Evolutionary conservation across 1,139 yeast genomes (phyloP).

Genomic region (Pichia norvegensis): DNA sequence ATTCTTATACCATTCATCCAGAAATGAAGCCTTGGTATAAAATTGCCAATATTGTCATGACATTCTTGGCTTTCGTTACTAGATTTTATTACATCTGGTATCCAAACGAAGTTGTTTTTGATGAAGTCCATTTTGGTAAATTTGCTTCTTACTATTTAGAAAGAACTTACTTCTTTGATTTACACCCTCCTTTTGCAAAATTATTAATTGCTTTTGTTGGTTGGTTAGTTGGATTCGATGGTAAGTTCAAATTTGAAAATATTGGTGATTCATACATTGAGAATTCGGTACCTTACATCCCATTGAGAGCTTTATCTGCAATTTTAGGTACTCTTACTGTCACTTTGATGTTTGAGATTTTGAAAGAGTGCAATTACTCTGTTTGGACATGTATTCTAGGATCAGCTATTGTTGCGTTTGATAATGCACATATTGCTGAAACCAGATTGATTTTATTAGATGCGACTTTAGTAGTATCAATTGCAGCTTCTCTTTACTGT

Average conservation of each 20-base stretch:
- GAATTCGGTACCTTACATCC: slow-evolving; percentile 80
- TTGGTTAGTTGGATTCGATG: slow-evolving; percentile 81
- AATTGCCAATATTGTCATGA: slow-evolving; percentile 41
- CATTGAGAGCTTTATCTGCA: slow-evolving; percentile 78
- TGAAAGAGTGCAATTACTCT: slow-evolving; percentile 76
- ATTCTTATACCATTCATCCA: slow-evolving; percentile 16
- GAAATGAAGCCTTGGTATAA: slow-evolving; percentile 31
- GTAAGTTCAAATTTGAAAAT: slow-evolving; percentile 80
- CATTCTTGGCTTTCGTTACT: slow-evolving; percentile 57
- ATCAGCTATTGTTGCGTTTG: slow-evolving; percentile 76
- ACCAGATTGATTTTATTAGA: slow-evolving; percentile 86
- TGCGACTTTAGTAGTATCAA: slow-evolving; percentile 76
- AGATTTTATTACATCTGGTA: slow-evolving; percentile 64
- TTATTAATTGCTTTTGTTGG: slow-evolving; percentile 87
- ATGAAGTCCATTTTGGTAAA: slow-evolving; percentile 96
- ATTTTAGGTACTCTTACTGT: slow-evolving; percentile 74
- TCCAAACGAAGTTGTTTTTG: slow-evolving; percentile 90
- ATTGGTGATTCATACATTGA: slow-evolving; percentile 78
- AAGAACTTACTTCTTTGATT: slow-evolving; percentile 83
- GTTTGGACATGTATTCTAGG: slow-evolving; percentile 74
- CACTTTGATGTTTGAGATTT: slow-evolving; percentile 71
- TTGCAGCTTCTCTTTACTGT: slow-evolving; percentile 69
- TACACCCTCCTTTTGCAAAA: slow-evolving; percentile 98
- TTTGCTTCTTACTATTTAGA: slow-evolving; percentile 85
- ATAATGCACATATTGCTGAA: slow-evolving; percentile 87